Percentiles rank a stretch among this genome's conserved stretches.
phyloP scores from a whole-genome alignment of 768 basidiomycete species.

The Cystofilobasidium capitatum region DNA sequence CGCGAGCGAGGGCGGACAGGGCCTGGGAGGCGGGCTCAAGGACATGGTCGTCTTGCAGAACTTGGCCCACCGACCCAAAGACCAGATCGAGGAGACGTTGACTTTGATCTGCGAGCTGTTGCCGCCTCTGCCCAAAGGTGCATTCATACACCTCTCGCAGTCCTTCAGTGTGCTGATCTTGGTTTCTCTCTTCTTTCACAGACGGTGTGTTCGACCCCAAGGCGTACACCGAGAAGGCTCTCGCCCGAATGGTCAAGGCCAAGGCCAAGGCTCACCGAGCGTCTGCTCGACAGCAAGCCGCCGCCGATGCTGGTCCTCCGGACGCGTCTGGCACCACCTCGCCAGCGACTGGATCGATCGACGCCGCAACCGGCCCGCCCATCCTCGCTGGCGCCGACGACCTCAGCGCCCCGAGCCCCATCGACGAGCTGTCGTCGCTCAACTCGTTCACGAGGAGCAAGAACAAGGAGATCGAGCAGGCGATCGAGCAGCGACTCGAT shows the following conservation, averaged over 20 bases:
- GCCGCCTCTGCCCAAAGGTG: conserved; percentile 86
- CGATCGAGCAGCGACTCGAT: conserved; percentile 52
- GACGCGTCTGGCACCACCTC: conserved; percentile 18
- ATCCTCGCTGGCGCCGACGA: conserved; percentile 37
- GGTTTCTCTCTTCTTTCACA: conserved; percentile 33
- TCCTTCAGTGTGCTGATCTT: neutral
- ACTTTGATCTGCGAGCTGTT: conserved; percentile 81
- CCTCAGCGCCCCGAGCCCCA: conserved; percentile 27
- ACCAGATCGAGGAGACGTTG: conserved; percentile 89
- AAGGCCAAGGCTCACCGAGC: conserved; percentile 57
- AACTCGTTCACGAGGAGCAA: conserved; percentile 32
- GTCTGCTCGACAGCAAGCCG: conserved; percentile 3
- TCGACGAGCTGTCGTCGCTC: conserved; percentile 25
- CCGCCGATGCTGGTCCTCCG: neutral
- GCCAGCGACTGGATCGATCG: neutral
- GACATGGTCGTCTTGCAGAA: conserved; percentile 96
- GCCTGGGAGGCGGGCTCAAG: conserved; percentile 74
- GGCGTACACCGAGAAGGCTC: conserved; percentile 74
- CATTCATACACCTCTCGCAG: conserved; percentile 25
- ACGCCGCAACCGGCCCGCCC: conserved; percentile 10
- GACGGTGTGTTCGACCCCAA: conserved; percentile 95
- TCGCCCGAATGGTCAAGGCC: conserved; percentile 64
- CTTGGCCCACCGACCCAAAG: conserved; percentile 88
- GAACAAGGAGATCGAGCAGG: conserved; percentile 42
- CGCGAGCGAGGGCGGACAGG: conserved; percentile 56